Evolutionary conservation across 345 rosid species (phyloP).

Genomic region (Raphanus sativus): DNA sequence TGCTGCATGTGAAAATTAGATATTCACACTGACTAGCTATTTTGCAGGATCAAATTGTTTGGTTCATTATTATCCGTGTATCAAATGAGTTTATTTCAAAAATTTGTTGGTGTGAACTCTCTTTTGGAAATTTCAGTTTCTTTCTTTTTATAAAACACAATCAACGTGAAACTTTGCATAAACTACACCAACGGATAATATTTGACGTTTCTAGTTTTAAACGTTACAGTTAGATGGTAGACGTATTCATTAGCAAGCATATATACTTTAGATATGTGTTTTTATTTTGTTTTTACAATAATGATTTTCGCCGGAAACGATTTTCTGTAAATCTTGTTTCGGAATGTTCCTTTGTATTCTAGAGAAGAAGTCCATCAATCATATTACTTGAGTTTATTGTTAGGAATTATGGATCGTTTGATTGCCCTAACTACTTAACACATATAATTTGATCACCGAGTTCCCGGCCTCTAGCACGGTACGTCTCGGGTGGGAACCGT

Average conservation of each 20-base stretch:
- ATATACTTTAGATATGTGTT: background rate
- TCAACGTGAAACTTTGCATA: conserved; percentile 23
- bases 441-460: too few species aligned
- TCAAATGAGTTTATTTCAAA: conserved; percentile 22
- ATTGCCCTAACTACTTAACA: too few species aligned
- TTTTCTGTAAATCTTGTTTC: background rate
- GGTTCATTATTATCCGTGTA: conserved; percentile 29
- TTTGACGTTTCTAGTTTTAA: too few species aligned
- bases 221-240: background rate
- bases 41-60: background rate
- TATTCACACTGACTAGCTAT: background rate
- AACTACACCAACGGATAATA: background rate
- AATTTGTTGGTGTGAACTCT: conserved; percentile 25
- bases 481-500: too few species aligned
- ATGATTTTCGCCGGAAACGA: background rate
- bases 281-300: background rate
- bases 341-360: background rate
- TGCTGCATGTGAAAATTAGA: too few species aligned
- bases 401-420: too few species aligned
- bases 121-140: background rate
- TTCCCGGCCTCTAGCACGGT: too few species aligned
- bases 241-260: background rate
- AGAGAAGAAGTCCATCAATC: background rate
- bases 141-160: conserved; percentile 5
- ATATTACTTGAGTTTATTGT: background rate